Base-by-base conservation (phyloP, 2,329 filamentous ascomycete genomes). In the Cladosporium halotolerans region DNA sequence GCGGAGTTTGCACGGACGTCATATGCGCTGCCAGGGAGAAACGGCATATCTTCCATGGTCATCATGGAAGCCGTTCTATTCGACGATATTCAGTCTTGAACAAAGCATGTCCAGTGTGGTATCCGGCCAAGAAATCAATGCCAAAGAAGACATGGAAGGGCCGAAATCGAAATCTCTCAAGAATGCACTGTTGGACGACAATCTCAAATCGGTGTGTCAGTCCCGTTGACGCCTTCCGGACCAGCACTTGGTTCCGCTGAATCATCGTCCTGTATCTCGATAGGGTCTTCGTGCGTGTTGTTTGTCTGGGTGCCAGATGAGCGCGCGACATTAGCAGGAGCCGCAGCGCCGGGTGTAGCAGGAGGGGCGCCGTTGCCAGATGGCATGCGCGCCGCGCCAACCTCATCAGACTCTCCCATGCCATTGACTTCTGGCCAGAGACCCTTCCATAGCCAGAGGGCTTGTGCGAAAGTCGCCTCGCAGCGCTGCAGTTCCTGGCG, bases 341-440 rank as follows among this genome's bases (percentile, higher is more conserved):
- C 23, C 23, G 23, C 39, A 23, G 45, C 31, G 14, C 48, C 47
- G 14, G 33, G 42, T 9, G 50, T 44, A 11, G 32, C 45, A 32
- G 42, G 18, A 14, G 41, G 40, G 10, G 23, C 5, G 5, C 23
- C 23, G 7, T 28, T 28, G 23, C 18, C 23, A 2, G 45, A 39
- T 11, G 49, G 40, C 43, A 39, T 48, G 18, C 48, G 40, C 18
- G 23, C 51, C 14, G 36, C 32, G 4, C 64, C 58, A 19, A 59
- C 63, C 40, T 73, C 72, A 41, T 72, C 67, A 47, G 72, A 70
- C 56, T 76, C 72, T 16, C 74, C 75, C 72, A 76, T 76, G 50
- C 73, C 73, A 47, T 76, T 70, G 40, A 77, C 73, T 40, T 74
- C 71, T 0, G 75, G 75, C 75, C 75, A 77, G 58, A 75, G 74